A percentile compares a stretch with the other conserved stretches of the same genome.
phyloP scores from a whole-genome alignment of 208 protist species.

The Herpetomonas samuelpessoai region DNA sequence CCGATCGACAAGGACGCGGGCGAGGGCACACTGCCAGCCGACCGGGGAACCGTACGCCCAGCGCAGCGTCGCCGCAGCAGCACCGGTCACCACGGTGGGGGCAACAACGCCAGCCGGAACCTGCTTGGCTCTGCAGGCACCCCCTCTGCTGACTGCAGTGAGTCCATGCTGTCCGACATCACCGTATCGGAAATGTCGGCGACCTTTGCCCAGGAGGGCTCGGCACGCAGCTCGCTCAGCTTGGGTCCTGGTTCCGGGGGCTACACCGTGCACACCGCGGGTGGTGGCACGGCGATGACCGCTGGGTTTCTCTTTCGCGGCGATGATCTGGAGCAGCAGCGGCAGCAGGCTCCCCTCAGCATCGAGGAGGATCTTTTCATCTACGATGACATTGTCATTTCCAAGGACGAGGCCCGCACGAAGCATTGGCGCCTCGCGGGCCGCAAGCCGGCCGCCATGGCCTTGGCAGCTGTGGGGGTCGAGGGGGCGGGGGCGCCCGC shows the following conservation, averaged over 20 bases:
- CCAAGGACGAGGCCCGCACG: conserved; percentile 59
- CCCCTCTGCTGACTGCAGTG: conserved; percentile 6
- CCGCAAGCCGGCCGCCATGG: conserved; percentile 31
- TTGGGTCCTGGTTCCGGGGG: neutral
- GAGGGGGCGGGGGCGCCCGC: neutral
- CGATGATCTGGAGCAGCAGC: conserved; percentile 72
- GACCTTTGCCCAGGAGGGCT: conserved; percentile 3
- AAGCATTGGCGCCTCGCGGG: conserved; percentile 75
- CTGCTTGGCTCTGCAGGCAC: conserved; percentile 1
- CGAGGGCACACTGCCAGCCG: neutral
- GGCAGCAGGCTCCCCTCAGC: conserved; percentile 38
- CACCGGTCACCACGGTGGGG: neutral
- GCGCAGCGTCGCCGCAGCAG: conserved; percentile 1
- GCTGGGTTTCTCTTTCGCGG: conserved; percentile 9
- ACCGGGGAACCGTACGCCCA: neutral
- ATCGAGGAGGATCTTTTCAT: conserved; percentile 79
- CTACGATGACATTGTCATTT: conserved; percentile 84
- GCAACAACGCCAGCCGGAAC: neutral
- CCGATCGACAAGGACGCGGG: too few relatives aligned
- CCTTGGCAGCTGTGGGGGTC: neutral
- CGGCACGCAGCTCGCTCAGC: neutral
- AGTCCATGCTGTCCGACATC: conserved; percentile 37
- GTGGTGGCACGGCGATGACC: neutral
- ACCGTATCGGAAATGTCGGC: conserved; percentile 17
- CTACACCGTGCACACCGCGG: neutral